Conservation (phyloP, 2,329 filamentous ascomycete genomes). For the Aspergillus sojae region DNA sequence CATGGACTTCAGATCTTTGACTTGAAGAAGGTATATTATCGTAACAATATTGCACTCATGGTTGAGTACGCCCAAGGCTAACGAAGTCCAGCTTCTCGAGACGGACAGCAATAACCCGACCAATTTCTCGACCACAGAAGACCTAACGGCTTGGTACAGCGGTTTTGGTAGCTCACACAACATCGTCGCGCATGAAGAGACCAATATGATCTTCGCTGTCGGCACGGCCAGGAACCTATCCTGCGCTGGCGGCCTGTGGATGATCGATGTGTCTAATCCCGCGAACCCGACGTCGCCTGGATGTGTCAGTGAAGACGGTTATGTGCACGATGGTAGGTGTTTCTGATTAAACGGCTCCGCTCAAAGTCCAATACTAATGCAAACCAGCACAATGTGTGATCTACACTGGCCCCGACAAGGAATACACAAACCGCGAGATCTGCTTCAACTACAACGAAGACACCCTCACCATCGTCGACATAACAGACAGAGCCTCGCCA, state of each 20-base stretch:
- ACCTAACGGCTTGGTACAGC: conserved; percentile 22
- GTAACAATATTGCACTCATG: too few species aligned
- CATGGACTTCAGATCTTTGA: conserved; percentile 24
- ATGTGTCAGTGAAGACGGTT: conserved; percentile 22
- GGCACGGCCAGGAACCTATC: conserved; percentile 17
- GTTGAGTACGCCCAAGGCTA: background rate
- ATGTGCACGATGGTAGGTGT: conserved; percentile 21
- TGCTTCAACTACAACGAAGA: conserved; percentile 28
- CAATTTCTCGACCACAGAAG: conserved; percentile 11
- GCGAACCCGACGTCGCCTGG: conserved; percentile 20
- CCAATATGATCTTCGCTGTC: conserved; percentile 22
- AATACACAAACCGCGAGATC: conserved; percentile 20
- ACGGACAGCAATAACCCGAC: conserved; percentile 9
- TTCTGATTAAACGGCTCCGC: background rate
- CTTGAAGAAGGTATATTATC: conserved; percentile 18
- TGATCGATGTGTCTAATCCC: conserved; percentile 23
- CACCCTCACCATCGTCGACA: conserved; percentile 22
- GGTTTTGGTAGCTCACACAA: conserved; percentile 25
- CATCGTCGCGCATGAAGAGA: conserved; percentile 21
- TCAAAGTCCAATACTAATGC: background rate
- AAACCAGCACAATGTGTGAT: conserved; percentile 21
- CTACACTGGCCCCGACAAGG: conserved; percentile 18
- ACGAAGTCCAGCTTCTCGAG: conserved; percentile 2
- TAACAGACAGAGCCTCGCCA: conserved; percentile 17
- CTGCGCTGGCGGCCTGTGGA: conserved; percentile 23